Base-by-base conservation (phyloP, 1,139 yeast genomes). In the Kodamaea ohmeri region DNA sequence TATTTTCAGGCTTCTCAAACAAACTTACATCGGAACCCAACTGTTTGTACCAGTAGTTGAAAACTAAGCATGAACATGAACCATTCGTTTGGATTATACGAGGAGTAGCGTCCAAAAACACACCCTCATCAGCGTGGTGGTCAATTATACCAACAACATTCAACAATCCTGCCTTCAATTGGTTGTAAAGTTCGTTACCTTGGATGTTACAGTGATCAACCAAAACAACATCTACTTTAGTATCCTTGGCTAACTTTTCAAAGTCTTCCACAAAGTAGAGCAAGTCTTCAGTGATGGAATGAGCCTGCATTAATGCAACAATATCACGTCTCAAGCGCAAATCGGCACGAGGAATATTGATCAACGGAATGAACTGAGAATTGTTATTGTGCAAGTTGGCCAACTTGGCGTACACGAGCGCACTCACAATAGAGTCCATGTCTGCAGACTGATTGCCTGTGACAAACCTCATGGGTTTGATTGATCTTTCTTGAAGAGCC, bases 381-480 rank as follows among this genome's bases (percentile, higher is more conserved):
- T 52, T 40, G 34, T 46, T 49, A 35, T 53, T 49, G 19, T 49
- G 50, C 14, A 58, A 39, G 44, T 68, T 57, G 41, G 63, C 55
- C 42, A 82, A 70, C 53, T 78, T 86, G 0, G 96, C 81, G 51
- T 78, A 84, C 2, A 85, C 54, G 5, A 92, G 65, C 1, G 96
- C 83, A 43, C 83, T 73, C 1, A 86, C 74, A 27, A 89, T 84
- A 1, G 97, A 89, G 58, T 90, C 98, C 63, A 90, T 65, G 59
- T 90, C 96, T 17, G 78, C 76, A 1, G 95, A 78, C 54, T 88
- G 95, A 55, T 90, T 90, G 1, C 97, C 97, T 0, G 88, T 71
- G 1, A 86, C 95, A 30, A 87, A 61, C 25, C 57, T 52, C 28
- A 67, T 50, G 21, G 65, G 63, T 3, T 24, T 6, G 12, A 50